A percentile compares a stretch with the other conserved stretches of the same genome.
phyloP scores from a whole-genome alignment of 129 eudicot species.

The Oenanthe sinensis region DNA sequence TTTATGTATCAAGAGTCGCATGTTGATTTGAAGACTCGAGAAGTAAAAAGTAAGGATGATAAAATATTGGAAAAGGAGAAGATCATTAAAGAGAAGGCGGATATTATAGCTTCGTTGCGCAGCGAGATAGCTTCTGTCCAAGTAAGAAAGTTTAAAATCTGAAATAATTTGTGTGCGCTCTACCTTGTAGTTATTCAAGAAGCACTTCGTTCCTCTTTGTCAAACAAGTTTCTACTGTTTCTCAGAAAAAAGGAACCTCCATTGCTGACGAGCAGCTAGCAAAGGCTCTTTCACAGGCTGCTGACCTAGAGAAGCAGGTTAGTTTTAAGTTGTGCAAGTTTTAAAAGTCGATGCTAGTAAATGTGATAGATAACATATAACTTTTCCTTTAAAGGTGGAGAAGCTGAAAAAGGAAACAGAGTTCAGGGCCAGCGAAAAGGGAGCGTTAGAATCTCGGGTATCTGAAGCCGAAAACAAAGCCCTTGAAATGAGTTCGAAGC shows the following conservation, averaged over 20 bases:
- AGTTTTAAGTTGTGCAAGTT: background rate
- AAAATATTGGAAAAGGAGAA: slow-evolving; percentile 43
- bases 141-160: slow-evolving; percentile 19
- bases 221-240: slow-evolving; percentile 7
- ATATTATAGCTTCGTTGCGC: slow-evolving; percentile 35
- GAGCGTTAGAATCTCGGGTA: slow-evolving; percentile 41
- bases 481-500: slow-evolving; percentile 37
- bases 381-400: slow-evolving; percentile 31
- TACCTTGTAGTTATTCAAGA: background rate
- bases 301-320: slow-evolving; percentile 68
- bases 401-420: slow-evolving; percentile 52
- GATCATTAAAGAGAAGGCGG: slow-evolving; percentile 40
- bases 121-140: slow-evolving; percentile 45
- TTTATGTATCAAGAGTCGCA: slow-evolving; percentile 39
- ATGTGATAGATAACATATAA: background rate
- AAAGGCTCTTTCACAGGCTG: slow-evolving; percentile 42
- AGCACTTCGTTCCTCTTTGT: background rate
- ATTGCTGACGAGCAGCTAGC: slow-evolving; percentile 39
- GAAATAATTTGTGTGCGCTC: background rate
- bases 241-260: slow-evolving; percentile 44
- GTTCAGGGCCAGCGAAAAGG: slow-evolving; percentile 36
- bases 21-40: slow-evolving; percentile 40
- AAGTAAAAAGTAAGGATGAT: slow-evolving; percentile 47
- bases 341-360: background rate
- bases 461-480: slow-evolving; percentile 46